Evolutionary conservation across 495 filamentous ascomycete species (phyloP).

Genomic region (Tetracladium setigerum): DNA sequence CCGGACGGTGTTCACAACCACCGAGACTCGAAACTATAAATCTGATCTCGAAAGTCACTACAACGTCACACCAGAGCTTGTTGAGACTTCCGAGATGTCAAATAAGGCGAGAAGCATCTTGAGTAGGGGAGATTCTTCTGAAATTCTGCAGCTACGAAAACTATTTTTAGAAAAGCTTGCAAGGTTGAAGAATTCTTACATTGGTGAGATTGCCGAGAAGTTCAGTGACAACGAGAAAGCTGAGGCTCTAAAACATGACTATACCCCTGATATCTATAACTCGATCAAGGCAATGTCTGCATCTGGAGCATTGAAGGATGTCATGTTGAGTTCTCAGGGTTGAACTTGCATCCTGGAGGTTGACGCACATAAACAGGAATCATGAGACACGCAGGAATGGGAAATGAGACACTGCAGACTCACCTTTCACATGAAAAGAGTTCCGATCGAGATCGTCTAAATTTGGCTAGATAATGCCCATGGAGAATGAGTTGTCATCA

Average conservation of each 20-base stretch:
- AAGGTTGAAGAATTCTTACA: neutral
- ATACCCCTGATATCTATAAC: constrained; percentile 10
- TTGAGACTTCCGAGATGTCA: neutral
- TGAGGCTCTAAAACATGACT: constrained; percentile 4
- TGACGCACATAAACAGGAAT: neutral
- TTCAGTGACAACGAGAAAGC: constrained; percentile 8
- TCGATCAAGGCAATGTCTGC: constrained; percentile 10
- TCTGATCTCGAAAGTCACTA: neutral
- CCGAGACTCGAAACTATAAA: neutral
- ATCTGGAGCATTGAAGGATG: constrained; percentile 5
- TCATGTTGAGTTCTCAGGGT: neutral
- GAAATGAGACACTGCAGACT: neutral
- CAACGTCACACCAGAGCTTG: constrained; percentile 1
- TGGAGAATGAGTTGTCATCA: too few relatives aligned
- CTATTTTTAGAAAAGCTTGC: constrained; percentile 1
- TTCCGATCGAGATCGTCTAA: too few relatives aligned
- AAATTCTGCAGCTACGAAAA: constrained; percentile 2
- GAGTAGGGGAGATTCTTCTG: neutral
- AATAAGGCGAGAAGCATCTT: neutral
- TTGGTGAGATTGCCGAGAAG: constrained; percentile 2
- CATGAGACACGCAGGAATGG: neutral
- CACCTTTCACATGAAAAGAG: too few relatives aligned
- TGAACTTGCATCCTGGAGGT: neutral
- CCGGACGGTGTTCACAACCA: constrained; percentile 13
- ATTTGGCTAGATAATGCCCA: too few relatives aligned